These are phyloP conservation scores for Teratosphaeria destructans DNA, from an alignment of 2,329 filamentous ascomycete species.

Conservation along the genomic window DNA sequence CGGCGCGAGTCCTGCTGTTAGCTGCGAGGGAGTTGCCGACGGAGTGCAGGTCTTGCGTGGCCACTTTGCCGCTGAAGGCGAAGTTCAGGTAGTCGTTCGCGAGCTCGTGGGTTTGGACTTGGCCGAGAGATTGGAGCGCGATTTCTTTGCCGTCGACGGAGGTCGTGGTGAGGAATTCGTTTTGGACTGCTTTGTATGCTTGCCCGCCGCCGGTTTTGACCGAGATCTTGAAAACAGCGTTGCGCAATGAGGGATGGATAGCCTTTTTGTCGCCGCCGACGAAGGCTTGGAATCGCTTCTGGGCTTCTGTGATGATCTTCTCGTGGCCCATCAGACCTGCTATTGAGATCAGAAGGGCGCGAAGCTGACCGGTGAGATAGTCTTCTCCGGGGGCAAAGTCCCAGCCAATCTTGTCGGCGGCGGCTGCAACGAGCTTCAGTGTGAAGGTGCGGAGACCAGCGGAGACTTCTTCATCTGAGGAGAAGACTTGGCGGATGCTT, in stretches of 20 bases:
- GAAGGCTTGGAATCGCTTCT: constrained; percentile 73
- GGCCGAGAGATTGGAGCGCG: constrained; percentile 64
- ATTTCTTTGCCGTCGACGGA: constrained; percentile 89
- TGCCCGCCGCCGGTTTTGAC: constrained; percentile 61
- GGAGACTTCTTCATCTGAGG: constrained; percentile 61
- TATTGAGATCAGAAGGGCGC: constrained; percentile 66
- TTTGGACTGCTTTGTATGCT: constrained; percentile 65
- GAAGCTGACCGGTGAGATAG: constrained; percentile 70
- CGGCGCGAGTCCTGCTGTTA: constrained; percentile 61
- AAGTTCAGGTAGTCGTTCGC: constrained; percentile 60
- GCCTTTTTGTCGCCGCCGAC: constrained; percentile 55
- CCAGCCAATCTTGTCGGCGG: constrained; percentile 75
- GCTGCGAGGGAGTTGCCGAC: constrained; percentile 61
- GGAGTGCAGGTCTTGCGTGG: constrained; percentile 77
- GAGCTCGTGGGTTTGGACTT: constrained; percentile 57
- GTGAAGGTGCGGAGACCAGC: constrained; percentile 68
- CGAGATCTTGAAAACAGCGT: constrained; percentile 68
- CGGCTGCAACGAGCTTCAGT: constrained; percentile 62
- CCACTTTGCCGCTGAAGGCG: constrained; percentile 73
- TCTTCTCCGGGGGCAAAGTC: constrained; percentile 68
- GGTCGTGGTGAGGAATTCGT: constrained; percentile 72
- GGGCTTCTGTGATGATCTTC: constrained; percentile 59
- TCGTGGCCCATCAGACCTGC: constrained; percentile 71
- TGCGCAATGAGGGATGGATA: constrained; percentile 72
- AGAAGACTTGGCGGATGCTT: constrained; percentile 75